Evolutionary conservation across 306 rosid species (phyloP).

Genomic region (Casuarina equisetifolia): DNA sequence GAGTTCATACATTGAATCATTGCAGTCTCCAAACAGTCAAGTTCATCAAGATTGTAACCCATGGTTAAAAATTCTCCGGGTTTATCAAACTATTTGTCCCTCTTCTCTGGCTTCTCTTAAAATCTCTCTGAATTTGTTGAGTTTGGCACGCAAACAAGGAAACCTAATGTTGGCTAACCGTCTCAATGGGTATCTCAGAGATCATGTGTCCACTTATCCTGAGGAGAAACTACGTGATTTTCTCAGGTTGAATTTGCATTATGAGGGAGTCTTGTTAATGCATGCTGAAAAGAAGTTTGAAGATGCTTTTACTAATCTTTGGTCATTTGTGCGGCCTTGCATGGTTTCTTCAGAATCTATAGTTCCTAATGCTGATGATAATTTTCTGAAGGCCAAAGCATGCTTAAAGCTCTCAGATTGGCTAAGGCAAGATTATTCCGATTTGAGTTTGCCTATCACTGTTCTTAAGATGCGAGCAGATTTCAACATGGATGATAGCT

Average conservation of each 20-base stretch:
- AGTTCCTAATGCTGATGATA: conserved; percentile 48
- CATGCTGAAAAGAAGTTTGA: conserved; percentile 84
- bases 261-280: conserved; percentile 72
- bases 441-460: conserved; percentile 48
- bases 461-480: conserved; percentile 59
- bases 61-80: conserved; percentile 88
- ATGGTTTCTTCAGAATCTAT: conserved; percentile 57
- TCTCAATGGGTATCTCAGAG: conserved; percentile 54
- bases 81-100: conserved; percentile 68
- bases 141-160: conserved; percentile 70
- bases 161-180: conserved; percentile 75
- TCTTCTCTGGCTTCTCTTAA: conserved; percentile 63
- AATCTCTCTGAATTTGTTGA: conserved; percentile 67
- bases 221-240: conserved; percentile 50
- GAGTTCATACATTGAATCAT: conserved; percentile 57
- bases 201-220: conserved; percentile 48
- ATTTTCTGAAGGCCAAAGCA: conserved; percentile 79
- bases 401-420: conserved; percentile 85
- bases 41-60: conserved; percentile 79
- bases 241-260: conserved; percentile 67
- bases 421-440: conserved; percentile 62
- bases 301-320: conserved; percentile 77
- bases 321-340: conserved; percentile 72
- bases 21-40: conserved; percentile 58
- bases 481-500: conserved; percentile 43